phyloP scores from a whole-genome alignment of 2,329 filamentous ascomycete genomes.

The Colletotrichum tropicale region DNA sequence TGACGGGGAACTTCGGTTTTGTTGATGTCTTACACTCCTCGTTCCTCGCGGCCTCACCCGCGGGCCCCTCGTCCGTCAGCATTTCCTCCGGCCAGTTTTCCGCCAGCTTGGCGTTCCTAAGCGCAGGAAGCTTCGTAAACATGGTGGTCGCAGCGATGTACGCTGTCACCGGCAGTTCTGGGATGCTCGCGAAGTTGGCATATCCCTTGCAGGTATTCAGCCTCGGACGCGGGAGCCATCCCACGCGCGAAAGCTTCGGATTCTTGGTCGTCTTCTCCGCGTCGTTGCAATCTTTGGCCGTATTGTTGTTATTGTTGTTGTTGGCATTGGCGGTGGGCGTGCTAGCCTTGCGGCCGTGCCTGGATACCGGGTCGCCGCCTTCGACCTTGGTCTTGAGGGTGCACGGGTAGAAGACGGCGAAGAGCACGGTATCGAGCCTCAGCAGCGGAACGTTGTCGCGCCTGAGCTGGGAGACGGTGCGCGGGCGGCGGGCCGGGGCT shows the following conservation, averaged over 20 bases:
- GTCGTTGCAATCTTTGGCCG: background rate
- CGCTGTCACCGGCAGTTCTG: slow-evolving; percentile 50
- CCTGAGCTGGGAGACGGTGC: slow-evolving; percentile 44
- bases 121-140: slow-evolving; percentile 69
- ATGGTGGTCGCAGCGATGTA: slow-evolving; percentile 62
- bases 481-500: slow-evolving; percentile 54
- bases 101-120: slow-evolving; percentile 63
- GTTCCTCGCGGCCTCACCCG: slow-evolving; percentile 34
- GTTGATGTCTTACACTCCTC: slow-evolving; percentile 24
- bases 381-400: slow-evolving; percentile 38
- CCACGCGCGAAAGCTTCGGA: slow-evolving; percentile 52
- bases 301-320: background rate
- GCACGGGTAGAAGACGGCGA: slow-evolving; percentile 70
- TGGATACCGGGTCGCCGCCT: slow-evolving; percentile 21
- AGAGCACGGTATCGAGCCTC: slow-evolving; percentile 60
- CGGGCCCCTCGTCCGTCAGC: slow-evolving; percentile 35
- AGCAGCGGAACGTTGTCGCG: slow-evolving; percentile 42
- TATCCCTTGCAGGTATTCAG: slow-evolving; percentile 63
- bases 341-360: background rate
- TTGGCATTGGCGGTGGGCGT: background rate
- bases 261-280: background rate
- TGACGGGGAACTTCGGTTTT: slow-evolving; percentile 60
- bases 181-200: slow-evolving; percentile 62
- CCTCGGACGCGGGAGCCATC: slow-evolving; percentile 67
- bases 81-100: slow-evolving; percentile 54